Base-by-base conservation (phyloP, 352 stramenopile genomes). In the Pseudoperonospora humuli region DNA sequence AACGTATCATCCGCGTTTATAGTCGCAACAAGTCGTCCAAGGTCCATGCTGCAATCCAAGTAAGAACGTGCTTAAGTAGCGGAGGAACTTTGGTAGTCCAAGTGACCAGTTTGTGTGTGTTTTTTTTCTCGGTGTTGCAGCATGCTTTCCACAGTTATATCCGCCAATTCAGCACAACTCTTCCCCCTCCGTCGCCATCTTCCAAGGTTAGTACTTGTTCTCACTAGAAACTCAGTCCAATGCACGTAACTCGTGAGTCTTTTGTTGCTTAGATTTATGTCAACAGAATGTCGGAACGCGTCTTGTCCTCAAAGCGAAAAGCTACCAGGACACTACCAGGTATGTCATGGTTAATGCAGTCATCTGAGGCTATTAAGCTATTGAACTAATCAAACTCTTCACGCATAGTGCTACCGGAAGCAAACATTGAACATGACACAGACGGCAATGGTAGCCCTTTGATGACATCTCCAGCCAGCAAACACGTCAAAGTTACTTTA, bases 1-100 rank as follows among this genome's bases (percentile, higher is more conserved):
- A 92, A 51, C 74, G 79, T 9, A 65, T 92, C 28, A 66, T 92
- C 23, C 75, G 79, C 18, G 66, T 92, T 11, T 92, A 84, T 56
- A 86, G 77, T 39, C 67, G 77, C 39, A 84, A 69, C 32, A 52
- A 60, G 28, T 76, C 70, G 11, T 46, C 50, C 1, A 39, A 54
- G 21, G 57, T 85, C 2, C 74, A 87, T 39, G 25, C 61, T 46
- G 75, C 72, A 35, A 87, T 90, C 25, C 54, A 73, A 6, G 76
- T 84, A 71, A 37, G 31, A 11, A 23, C 14, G 9, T 36, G 5
- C 17, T 36, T 6, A 36, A 19, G 1, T 8, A 7, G 29, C 9
- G 3, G 29, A 36, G 3, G n/a, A 36, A 19, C n/a, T 8, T n/a
- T 15, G 1, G 18, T 36, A 3, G 9, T 6, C n/a, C 27, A 3